Conservation (phyloP, 2,329 filamentous ascomycete genomes). For the Claviceps spartinae region DNA sequence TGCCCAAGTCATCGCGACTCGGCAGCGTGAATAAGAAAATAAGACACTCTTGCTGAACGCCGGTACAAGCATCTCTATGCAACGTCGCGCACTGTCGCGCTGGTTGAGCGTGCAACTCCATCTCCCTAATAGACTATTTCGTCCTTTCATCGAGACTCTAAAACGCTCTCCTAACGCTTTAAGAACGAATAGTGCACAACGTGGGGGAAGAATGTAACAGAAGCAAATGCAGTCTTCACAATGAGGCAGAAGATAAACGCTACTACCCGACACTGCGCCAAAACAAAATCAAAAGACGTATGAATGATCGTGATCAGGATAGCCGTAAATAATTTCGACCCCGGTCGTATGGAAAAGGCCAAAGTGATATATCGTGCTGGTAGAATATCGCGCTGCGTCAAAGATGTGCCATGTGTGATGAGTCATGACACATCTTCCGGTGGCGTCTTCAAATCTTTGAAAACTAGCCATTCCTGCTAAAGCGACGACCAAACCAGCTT, state of each 20-base stretch:
- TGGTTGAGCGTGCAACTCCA: too few relatives aligned
- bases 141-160: neutral
- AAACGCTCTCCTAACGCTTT: neutral
- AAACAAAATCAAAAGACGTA: neutral
- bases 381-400: too few relatives aligned
- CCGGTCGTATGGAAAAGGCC: neutral
- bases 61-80: conserved; percentile 14
- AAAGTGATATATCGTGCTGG: neutral
- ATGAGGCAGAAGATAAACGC: neutral
- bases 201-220: neutral
- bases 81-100: neutral
- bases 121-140: neutral
- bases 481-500: conserved; percentile 77
- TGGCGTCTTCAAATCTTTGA: neutral
- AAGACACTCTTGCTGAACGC: conserved; percentile 10
- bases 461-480: conserved; percentile 48
- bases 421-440: neutral
- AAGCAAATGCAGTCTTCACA: neutral
- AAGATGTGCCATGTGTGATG: neutral
- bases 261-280: neutral
- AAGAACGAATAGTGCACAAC: neutral
- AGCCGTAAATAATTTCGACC: neutral
- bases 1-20: neutral
- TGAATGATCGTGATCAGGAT: neutral
- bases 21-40: neutral